Conservation (phyloP, 2,329 filamentous ascomycete genomes). For the Pezicula carpinea region DNA sequence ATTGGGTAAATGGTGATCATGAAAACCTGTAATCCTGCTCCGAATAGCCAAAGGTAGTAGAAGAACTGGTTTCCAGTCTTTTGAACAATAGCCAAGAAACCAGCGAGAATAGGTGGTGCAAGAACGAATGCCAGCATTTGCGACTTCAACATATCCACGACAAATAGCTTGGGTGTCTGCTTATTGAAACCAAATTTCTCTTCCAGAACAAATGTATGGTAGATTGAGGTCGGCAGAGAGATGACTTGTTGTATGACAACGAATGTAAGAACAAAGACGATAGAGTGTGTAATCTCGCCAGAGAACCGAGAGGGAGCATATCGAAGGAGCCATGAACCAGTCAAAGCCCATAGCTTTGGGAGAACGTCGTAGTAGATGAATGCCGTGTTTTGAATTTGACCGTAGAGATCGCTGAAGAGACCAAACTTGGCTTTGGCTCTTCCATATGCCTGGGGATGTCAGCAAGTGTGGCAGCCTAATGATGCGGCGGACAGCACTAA, state of each 20-base stretch:
- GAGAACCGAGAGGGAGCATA: conserved; percentile 75
- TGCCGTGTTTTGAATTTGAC: conserved; percentile 81
- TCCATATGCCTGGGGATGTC: conserved; percentile 66
- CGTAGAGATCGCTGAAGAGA: conserved; percentile 75
- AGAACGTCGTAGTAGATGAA: conserved; percentile 90
- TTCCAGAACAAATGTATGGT: conserved; percentile 93
- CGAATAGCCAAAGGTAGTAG: conserved; percentile 96
- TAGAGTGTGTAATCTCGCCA: conserved; percentile 89
- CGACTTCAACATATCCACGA: conserved; percentile 87
- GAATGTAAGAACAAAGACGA: conserved; percentile 87
- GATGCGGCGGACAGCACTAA: conserved; percentile 29
- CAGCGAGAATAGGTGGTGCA: conserved; percentile 82
- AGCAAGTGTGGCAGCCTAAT: conserved; percentile 6
- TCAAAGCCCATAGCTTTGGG: conserved; percentile 82
- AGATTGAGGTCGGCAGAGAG: conserved; percentile 77
- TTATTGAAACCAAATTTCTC: conserved; percentile 99
- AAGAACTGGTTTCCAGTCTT: conserved; percentile 93
- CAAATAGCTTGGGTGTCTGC: conserved; percentile 82
- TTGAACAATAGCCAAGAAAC: conserved; percentile 89
- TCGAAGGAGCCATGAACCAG: conserved; percentile 67
- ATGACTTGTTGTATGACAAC: conserved; percentile 76
- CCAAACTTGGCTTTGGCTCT: conserved; percentile 91
- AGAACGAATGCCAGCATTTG: conserved; percentile 77
- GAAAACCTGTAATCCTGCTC: conserved; percentile 82
- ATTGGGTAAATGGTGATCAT: conserved; percentile 96